These are phyloP conservation scores for Podospora comata DNA, from an alignment of 495 filamentous ascomycete genomes.

Conservation along the genomic window DNA sequence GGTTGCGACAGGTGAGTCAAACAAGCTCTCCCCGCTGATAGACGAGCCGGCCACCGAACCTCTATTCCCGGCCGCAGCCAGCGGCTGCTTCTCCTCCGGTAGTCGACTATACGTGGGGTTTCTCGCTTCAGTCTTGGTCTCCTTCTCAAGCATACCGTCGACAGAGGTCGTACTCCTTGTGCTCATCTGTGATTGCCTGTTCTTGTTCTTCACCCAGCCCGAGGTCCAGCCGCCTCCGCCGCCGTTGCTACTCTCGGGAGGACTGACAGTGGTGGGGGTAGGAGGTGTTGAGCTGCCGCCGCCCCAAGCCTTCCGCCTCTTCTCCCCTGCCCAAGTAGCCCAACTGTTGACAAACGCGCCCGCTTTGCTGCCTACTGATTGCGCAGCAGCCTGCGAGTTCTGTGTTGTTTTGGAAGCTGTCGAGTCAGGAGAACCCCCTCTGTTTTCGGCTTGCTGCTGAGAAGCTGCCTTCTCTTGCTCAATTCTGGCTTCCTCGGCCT, in stretches of 20 bases:
- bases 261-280: not conserved
- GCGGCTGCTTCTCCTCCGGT: not conserved
- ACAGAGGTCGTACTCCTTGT: conserved; percentile 16
- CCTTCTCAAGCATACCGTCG: conserved; percentile 29
- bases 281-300: conserved; percentile 17
- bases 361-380: conserved; percentile 68
- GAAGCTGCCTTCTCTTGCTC: conserved; percentile 25
- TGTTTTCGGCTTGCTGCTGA: conserved; percentile 11
- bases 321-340: conserved; percentile 93
- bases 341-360: conserved; percentile 89
- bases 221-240: conserved; percentile 38
- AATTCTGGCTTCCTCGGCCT: conserved; percentile 55
- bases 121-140: conserved; percentile 3
- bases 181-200: conserved; percentile 31
- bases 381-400: not conserved
- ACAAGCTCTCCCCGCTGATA: not conserved
- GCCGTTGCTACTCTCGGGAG: not conserved
- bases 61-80: not conserved
- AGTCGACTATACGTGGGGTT: not conserved
- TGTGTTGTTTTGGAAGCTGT: conserved; percentile 60
- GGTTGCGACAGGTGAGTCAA: not conserved
- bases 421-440: conserved; percentile 41
- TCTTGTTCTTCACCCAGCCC: conserved; percentile 38
- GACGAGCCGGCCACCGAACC: conserved; percentile 4
- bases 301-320: conserved; percentile 60